Base-by-base conservation (phyloP, 2,329 filamentous ascomycete species). In the Endothia cerciana region DNA sequence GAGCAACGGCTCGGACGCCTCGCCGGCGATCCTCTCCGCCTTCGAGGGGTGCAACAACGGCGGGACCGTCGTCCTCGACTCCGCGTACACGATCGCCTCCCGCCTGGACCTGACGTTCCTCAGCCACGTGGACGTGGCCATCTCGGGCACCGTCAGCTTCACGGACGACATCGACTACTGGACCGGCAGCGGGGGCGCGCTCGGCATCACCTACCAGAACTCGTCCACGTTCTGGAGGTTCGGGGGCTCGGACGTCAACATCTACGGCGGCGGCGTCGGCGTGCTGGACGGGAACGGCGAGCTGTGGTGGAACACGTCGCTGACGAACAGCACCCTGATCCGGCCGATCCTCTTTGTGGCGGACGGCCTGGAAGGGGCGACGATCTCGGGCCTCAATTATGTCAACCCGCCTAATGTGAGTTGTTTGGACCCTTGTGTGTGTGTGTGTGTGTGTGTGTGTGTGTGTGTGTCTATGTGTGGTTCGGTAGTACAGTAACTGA, bases 251-350 rank as follows among this genome's bases (percentile, higher is more conserved):
- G 85, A 88, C 68, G 83, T 88, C 36, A 86, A 87, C 64, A 77
- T 88, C 62, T 87, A 86, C 64, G 86, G 85, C 4, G 81, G 80
- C 19, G 45, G 64, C 15, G 43, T 61, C 7, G 64, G 85, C 30
- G 85, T 80, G 5, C 76, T 88, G 2, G 82, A 88, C 69, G 86
- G 86, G 22, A 88, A 88, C 67, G 87, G 87, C 0, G 87, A 89
- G 71, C 80, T 81, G 7, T 71, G 67, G 65, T 87, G 86, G 68
- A 83, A 87, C 68, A 72, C 83, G 4, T 85, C 82, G 66, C 82
- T 81, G 0, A 70, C 78, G 49, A 77, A 87, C 68, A 78, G 79
- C 38, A 80, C 83, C 61, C 82, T 85, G 64, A 74, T 85, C 7
- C 80, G 85, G 0, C 85, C 85, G 0, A 81, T 87, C 55, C 77